These are phyloP conservation scores for Saccharomyces hybrid DNA, from an alignment of 1,139 yeast species.

Conservation along the genomic window DNA sequence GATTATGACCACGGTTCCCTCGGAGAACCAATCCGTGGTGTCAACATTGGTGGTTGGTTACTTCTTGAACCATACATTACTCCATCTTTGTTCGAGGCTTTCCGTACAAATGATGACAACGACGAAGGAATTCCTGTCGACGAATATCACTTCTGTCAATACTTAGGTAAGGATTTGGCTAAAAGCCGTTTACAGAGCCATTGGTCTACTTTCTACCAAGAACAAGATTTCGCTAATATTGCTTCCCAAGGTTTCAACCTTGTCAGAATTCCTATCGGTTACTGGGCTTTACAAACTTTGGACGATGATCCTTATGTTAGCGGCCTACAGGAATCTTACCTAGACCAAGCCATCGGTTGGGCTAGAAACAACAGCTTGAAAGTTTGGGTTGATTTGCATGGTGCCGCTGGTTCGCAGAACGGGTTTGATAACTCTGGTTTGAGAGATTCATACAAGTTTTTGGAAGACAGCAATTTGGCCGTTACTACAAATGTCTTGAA, in stretches of 20 bases:
- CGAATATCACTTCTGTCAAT: slow-evolving; percentile 65
- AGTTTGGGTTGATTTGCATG: slow-evolving; percentile 91
- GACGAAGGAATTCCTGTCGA: slow-evolving; percentile 61
- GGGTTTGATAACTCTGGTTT: slow-evolving; percentile 94
- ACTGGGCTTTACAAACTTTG: slow-evolving; percentile 78
- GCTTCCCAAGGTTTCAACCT: slow-evolving; percentile 64
- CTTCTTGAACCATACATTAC: slow-evolving; percentile 82
- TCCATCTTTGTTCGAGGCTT: slow-evolving; percentile 64
- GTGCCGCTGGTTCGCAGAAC: slow-evolving; percentile 96
- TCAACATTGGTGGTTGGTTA: slow-evolving; percentile 90
- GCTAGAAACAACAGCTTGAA: slow-evolving; percentile 52
- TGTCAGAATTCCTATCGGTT: slow-evolving; percentile 89
- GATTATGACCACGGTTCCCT: slow-evolving; percentile 17
- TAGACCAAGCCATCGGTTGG: slow-evolving; percentile 77
- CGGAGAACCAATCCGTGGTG: slow-evolving; percentile 49
- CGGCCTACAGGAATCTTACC: slow-evolving; percentile 71
- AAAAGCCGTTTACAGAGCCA: slow-evolving; percentile 48
- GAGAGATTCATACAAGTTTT: slow-evolving; percentile 59
- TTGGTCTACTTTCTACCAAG: slow-evolving; percentile 77
- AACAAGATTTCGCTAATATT: slow-evolving; percentile 60
- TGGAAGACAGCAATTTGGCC: slow-evolving; percentile 42
- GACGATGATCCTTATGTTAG: slow-evolving; percentile 77
- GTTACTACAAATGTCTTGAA: slow-evolving; percentile 29
- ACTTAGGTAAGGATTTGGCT: slow-evolving; percentile 58
- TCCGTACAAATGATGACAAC: slow-evolving; percentile 23